Conservation (phyloP, 1,139 yeast species). For the Diutina mesorugosa region DNA sequence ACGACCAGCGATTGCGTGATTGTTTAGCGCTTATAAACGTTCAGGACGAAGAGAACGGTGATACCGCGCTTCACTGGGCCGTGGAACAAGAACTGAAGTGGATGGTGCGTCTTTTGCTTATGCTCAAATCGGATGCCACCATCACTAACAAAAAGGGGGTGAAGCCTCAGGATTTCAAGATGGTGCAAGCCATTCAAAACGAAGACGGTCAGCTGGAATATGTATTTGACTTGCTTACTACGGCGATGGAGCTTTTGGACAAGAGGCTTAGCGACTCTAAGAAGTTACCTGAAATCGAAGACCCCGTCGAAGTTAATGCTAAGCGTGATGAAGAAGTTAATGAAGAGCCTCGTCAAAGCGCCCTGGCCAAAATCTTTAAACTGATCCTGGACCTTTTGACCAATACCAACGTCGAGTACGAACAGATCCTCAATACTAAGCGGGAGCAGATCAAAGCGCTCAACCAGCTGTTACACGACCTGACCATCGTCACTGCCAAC, state of each 20-base stretch:
- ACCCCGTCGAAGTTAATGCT: slow-evolving; percentile 3
- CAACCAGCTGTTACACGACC: slow-evolving; percentile 26
- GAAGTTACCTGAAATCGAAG: not conserved
- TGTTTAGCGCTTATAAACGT: slow-evolving; percentile 4
- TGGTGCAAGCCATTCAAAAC: slow-evolving; percentile 11
- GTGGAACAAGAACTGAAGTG: slow-evolving; percentile 78
- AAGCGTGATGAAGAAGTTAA: not conserved
- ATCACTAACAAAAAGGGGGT: slow-evolving; percentile 76
- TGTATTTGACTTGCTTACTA: not conserved
- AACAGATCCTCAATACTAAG: slow-evolving; percentile 23
- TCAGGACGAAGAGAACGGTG: slow-evolving; percentile 68
- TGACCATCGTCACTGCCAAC: slow-evolving; percentile 32
- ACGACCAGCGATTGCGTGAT: not conserved
- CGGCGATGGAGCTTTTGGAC: slow-evolving; percentile 3
- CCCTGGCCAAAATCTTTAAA: slow-evolving; percentile 17
- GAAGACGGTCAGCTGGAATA: not conserved
- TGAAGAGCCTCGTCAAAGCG: not conserved
- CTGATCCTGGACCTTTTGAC: slow-evolving; percentile 29
- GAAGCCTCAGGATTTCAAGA: slow-evolving; percentile 77
- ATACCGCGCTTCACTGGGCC: slow-evolving; percentile 81
- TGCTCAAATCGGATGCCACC: slow-evolving; percentile 74
- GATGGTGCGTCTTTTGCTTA: slow-evolving; percentile 68
- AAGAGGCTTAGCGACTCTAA: not conserved
- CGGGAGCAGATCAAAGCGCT: slow-evolving; percentile 23
- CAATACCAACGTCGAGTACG: slow-evolving; percentile 29